phyloP scores from a whole-genome alignment of 371 early-diverging fungal species.

The Apophysomyces sp. region DNA sequence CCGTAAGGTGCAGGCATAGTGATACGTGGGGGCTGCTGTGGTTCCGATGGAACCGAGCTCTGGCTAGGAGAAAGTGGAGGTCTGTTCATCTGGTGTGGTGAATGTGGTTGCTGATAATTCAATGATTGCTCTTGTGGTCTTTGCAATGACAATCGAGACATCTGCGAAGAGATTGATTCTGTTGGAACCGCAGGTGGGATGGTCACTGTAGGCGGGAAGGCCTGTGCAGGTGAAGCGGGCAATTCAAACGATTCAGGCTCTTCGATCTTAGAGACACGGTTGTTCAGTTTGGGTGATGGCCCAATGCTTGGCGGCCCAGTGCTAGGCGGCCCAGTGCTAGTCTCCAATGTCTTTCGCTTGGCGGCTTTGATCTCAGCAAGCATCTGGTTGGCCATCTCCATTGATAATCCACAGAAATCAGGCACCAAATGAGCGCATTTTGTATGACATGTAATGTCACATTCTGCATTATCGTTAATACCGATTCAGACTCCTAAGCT shows the following conservation, averaged over 20 bases:
- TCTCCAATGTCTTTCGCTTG: constrained; percentile 38
- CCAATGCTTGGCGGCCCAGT: constrained; percentile 10
- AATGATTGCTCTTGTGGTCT: neutral
- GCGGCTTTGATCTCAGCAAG: constrained; percentile 72
- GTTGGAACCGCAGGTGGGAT: constrained; percentile 14
- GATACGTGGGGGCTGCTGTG: neutral
- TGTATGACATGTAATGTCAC: constrained; percentile 79
- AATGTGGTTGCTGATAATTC: neutral
- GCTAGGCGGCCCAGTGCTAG: constrained; percentile 6
- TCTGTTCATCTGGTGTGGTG: constrained; percentile 7
- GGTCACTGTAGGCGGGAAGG: constrained; percentile 8
- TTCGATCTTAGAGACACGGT: constrained; percentile 20
- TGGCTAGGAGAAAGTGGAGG: neutral
- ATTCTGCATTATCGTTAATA: constrained; percentile 50
- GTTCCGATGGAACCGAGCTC: neutral
- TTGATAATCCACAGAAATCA: constrained; percentile 90
- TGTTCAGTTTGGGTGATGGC: constrained; percentile 12
- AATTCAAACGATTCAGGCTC: constrained; percentile 5
- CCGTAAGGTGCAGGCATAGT: neutral
- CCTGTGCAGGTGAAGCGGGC: neutral
- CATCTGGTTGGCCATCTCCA: constrained; percentile 83
- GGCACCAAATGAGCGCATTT: constrained; percentile 87
- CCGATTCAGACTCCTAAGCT: neutral
- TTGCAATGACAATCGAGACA: constrained; percentile 14
- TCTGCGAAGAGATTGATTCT: constrained; percentile 15